A percentile compares a stretch with the other conserved stretches of the same genome.
These are phyloP conservation scores for Diaporthe longicolla DNA, from an alignment of 2,329 filamentous ascomycete species.

Conservation along the genomic window DNA sequence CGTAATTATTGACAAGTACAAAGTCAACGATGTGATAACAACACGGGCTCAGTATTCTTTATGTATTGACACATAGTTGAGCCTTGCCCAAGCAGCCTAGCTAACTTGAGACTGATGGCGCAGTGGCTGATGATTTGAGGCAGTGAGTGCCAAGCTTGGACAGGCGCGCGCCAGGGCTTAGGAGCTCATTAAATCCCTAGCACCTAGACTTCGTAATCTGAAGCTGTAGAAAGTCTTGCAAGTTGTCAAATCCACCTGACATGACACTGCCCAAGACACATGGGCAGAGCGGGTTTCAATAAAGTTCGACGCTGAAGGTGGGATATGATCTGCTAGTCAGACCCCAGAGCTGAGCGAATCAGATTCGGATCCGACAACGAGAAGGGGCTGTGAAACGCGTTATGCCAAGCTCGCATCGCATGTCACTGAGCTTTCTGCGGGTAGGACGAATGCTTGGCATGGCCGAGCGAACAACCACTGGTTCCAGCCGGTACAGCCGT, in stretches of 20 bases:
- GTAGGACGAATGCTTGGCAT: neutral
- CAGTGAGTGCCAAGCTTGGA: neutral
- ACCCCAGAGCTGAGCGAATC: neutral
- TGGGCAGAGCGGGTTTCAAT: neutral
- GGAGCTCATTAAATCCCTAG: neutral
- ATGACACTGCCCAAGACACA: neutral
- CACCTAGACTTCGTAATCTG: neutral
- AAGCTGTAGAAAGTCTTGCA: neutral
- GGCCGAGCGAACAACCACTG: neutral
- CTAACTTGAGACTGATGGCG: neutral
- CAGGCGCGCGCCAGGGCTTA: neutral
- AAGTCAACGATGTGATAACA: too few species aligned
- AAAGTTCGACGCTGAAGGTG: neutral
- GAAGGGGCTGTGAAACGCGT: neutral
- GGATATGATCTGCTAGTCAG: neutral
- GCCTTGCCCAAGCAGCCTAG: neutral
- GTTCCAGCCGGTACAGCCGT: neutral
- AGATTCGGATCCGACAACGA: constrained; percentile 16
- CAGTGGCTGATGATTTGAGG: constrained; percentile 6
- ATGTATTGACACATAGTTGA: neutral
- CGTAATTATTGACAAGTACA: too few species aligned
- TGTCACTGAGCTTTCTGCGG: neutral
- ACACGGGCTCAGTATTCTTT: too few species aligned
- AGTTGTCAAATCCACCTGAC: too few species aligned
- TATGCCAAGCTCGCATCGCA: constrained; percentile 1